Percentiles rank a stretch among this genome's conserved stretches.
Conservation (phyloP, 169 alveolate genomes). For the Eimeria mitis region DNA sequence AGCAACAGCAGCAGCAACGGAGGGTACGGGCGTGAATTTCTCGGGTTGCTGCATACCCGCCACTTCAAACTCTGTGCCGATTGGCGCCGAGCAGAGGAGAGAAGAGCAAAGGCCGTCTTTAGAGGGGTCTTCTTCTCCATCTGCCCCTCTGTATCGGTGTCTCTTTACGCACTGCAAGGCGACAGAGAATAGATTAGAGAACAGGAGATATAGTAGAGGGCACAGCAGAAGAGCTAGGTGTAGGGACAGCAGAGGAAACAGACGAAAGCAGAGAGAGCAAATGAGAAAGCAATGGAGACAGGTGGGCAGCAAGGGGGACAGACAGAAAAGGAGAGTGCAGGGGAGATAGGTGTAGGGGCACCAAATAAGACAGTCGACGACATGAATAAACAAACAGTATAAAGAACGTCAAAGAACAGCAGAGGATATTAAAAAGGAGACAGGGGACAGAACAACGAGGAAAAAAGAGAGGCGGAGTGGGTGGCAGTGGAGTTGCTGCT, state of each 20-base stretch:
- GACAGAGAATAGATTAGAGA: too few species aligned
- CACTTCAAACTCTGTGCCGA: slow-evolving; percentile 51
- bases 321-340: neutral
- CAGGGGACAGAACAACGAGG: neutral
- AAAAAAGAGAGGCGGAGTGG: neutral
- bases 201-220: neutral
- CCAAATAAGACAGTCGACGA: neutral
- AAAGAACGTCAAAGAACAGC: neutral
- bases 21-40: neutral
- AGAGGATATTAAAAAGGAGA: neutral
- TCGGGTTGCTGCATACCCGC: slow-evolving; percentile 18
- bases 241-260: too few species aligned
- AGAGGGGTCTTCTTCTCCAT: slow-evolving; percentile 21
- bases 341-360: neutral
- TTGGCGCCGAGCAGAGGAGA: slow-evolving; percentile 34
- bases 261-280: too few species aligned
- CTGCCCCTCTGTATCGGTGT: slow-evolving; percentile 48
- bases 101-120: slow-evolving; percentile 66
- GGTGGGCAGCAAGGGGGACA: neutral
- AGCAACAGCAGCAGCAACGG: neutral
- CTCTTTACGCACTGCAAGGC: slow-evolving; percentile 19
- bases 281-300: too few species aligned
- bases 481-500: neutral
- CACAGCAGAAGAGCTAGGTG: neutral
- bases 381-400: neutral